Evolutionary conservation across 2,329 filamentous ascomycete genomes (phyloP).

Genomic region (Ascochyta fabae): DNA sequence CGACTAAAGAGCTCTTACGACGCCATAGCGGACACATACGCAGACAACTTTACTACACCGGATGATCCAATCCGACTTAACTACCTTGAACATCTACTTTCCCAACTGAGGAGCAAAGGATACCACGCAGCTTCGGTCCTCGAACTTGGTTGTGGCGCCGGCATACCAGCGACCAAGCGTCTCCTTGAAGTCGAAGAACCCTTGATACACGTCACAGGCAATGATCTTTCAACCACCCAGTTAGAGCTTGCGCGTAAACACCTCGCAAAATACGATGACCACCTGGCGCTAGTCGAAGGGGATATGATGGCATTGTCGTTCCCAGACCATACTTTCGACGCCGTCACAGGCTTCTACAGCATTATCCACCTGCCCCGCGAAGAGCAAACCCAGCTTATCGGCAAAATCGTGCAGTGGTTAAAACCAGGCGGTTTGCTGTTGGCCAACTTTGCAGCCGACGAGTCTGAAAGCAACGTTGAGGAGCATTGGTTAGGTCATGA

Average conservation of each 20-base stretch:
- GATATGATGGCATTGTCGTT: slow-evolving; percentile 55
- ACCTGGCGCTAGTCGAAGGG: slow-evolving; percentile 38
- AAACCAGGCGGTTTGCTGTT: slow-evolving; percentile 58
- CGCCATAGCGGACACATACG: slow-evolving; percentile 34
- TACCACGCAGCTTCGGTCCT: slow-evolving; percentile 13
- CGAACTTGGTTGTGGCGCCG: slow-evolving; percentile 41
- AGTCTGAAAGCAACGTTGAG: slow-evolving; percentile 16
- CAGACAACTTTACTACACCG: slow-evolving; percentile 28
- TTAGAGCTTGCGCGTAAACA: slow-evolving; percentile 44
- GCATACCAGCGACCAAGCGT: slow-evolving; percentile 35
- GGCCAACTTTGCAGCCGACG: slow-evolving; percentile 48
- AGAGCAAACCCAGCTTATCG: slow-evolving; percentile 58
- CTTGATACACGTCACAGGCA: slow-evolving; percentile 46
- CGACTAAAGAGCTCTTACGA: slow-evolving; percentile 40
- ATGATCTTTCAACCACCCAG: slow-evolving; percentile 53
- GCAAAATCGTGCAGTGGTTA: slow-evolving; percentile 57
- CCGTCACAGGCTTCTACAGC: slow-evolving; percentile 61
- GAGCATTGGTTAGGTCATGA: slow-evolving; percentile 46
- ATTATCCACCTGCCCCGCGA: slow-evolving; percentile 61
- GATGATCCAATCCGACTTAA: slow-evolving; percentile 31
- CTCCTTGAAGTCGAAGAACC: slow-evolving; percentile 24
- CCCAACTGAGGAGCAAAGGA: slow-evolving; percentile 8
- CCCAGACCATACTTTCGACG: slow-evolving; percentile 51
- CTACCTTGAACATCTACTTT: slow-evolving; percentile 30
- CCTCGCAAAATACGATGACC: slow-evolving; percentile 17